These are phyloP conservation scores for Hylodesmum podocarpum DNA, from an alignment of 306 rosid species.

Conservation along the genomic window DNA sequence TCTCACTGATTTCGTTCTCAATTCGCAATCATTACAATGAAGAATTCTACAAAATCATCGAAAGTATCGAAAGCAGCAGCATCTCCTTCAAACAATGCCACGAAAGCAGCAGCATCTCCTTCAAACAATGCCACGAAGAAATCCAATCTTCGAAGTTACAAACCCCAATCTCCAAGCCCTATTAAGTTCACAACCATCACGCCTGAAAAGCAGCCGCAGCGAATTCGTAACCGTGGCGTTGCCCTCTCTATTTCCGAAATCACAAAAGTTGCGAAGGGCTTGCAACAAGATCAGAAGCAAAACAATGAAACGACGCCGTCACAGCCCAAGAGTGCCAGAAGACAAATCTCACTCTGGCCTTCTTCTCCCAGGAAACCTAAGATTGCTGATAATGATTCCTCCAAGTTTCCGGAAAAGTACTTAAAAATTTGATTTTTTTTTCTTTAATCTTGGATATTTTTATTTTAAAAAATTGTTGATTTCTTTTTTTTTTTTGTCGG, in stretches of 20 bases:
- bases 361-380: slow-evolving; percentile 28
- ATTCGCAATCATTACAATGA: slow-evolving; percentile 29
- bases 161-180: not conserved
- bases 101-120: slow-evolving; percentile 28
- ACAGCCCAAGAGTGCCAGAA: slow-evolving; percentile 34
- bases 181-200: slow-evolving; percentile 45
- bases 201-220: slow-evolving; percentile 53
- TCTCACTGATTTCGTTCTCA: not conserved
- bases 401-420: slow-evolving; percentile 60
- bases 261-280: slow-evolving; percentile 42
- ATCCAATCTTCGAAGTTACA: not conserved
- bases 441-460: not conserved
- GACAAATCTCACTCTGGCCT: slow-evolving; percentile 35
- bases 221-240: slow-evolving; percentile 48
- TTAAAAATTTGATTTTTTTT: not conserved
- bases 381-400: not conserved
- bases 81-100: too few relatives aligned
- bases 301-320: slow-evolving; percentile 13
- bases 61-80: too few relatives aligned
- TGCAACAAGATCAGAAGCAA: slow-evolving; percentile 31
- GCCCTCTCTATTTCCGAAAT: slow-evolving; percentile 50
- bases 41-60: too few relatives aligned
- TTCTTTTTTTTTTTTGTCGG: not conserved
- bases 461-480: not conserved
- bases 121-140: slow-evolving; percentile 48